These are phyloP conservation scores for Cystoderma amianthinum DNA, from an alignment of 768 basidiomycete genomes.

Conservation along the genomic window DNA sequence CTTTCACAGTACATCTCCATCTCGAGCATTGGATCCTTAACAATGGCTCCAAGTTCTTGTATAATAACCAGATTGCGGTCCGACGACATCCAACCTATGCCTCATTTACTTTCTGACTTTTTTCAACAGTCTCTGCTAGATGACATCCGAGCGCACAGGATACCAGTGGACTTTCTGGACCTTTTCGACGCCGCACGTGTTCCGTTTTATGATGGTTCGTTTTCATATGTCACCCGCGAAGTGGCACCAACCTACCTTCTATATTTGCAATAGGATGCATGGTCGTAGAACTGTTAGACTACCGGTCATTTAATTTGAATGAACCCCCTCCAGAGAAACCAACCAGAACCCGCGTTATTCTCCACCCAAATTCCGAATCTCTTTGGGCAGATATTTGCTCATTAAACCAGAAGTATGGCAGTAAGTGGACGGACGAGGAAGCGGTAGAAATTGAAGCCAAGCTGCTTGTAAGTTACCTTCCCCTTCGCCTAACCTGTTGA, in stretches of 20 bases:
- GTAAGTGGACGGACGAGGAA: constrained; percentile 64
- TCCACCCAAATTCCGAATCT: constrained; percentile 73
- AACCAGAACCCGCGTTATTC: constrained; percentile 61
- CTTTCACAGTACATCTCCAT: constrained; percentile 74
- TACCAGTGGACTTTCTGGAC: constrained; percentile 82
- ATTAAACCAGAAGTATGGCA: constrained; percentile 50
- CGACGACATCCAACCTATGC: constrained; percentile 8
- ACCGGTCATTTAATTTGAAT: constrained; percentile 51
- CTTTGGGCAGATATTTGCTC: constrained; percentile 75
- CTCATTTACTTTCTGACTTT: neutral
- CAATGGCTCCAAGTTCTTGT: constrained; percentile 73
- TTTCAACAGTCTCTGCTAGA: constrained; percentile 63
- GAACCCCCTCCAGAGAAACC: constrained; percentile 55
- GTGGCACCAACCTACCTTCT: no score
- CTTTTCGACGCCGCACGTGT: constrained; percentile 67
- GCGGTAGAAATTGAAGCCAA: constrained; percentile 70
- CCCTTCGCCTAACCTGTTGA: constrained; percentile 5
- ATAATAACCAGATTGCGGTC: constrained; percentile 72
- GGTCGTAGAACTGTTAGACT: constrained; percentile 79
- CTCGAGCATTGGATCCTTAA: constrained; percentile 81
- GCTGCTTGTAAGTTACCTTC: constrained; percentile 47
- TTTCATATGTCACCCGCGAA: no score
- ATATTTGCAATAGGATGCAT: constrained; percentile 70
- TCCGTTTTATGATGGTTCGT: constrained; percentile 79
- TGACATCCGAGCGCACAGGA: constrained; percentile 75